phyloP scores from a whole-genome alignment of 805 yeast species.

The Metschnikowia santaceciliae region DNA sequence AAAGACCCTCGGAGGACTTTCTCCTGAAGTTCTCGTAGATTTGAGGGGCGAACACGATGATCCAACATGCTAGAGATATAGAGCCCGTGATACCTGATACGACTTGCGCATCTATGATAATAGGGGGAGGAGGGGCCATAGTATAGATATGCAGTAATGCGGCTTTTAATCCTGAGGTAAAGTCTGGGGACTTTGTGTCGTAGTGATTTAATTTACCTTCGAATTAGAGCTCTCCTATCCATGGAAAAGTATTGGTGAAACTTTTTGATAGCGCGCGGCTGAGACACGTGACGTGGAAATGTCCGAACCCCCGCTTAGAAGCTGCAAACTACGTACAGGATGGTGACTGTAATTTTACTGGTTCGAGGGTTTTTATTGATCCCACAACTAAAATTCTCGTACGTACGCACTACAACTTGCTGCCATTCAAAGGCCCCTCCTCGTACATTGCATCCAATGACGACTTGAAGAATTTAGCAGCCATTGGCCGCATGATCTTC shows the following conservation, averaged over 20 bases:
- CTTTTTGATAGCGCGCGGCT: conserved; percentile 4
- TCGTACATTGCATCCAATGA: conserved; percentile 5
- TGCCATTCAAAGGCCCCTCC: conserved; percentile 15
- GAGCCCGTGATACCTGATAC: conserved; percentile 80
- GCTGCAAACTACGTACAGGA: neutral
- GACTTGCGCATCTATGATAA: conserved; percentile 62
- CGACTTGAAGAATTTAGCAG: conserved; percentile 21
- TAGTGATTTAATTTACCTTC: neutral
- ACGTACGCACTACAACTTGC: neutral
- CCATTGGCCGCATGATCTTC: conserved; percentile 42
- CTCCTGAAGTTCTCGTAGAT: conserved; percentile 86
- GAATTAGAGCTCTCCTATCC: neutral
- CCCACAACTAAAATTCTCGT: neutral
- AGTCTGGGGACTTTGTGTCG: neutral
- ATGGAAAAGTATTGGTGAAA: conserved; percentile 1
- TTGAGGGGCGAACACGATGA: conserved; percentile 95
- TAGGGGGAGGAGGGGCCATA: conserved; percentile 62
- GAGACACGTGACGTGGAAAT: conserved; percentile 1
- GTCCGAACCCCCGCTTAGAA: neutral
- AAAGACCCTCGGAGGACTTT: conserved; percentile 85
- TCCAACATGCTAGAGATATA: conserved; percentile 95
- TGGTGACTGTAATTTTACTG: neutral
- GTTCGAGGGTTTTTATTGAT: neutral
- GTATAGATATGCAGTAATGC: neutral
- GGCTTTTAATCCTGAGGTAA: neutral